Evolutionary conservation across 805 yeast genomes (phyloP), one percentile per base, ranked within the genome.

Genomic region (Jamesozyma spencerorum): DNA sequence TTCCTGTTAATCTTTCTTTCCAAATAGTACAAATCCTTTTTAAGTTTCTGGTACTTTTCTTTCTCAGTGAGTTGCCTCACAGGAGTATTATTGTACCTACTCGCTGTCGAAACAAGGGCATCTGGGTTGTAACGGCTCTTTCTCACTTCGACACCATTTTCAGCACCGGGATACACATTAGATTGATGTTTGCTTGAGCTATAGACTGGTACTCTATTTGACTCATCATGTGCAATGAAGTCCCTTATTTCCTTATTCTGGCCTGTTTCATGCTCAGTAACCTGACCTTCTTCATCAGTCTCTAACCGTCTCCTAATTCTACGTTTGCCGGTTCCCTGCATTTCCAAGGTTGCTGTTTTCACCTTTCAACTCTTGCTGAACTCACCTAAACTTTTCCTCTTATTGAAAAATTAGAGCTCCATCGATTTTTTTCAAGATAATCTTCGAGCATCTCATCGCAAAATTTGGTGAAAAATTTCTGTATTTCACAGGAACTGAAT

Each of bases 1-100:
- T 70, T 63, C 43, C 63, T 51, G 14, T 63, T 50, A 14, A 76
- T 68, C 50, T 74, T 77, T 13, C 62, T 60, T 49, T 77, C 80
- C 28, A 71, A 61, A 8, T 66, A 71, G 3, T 54, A 56, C 12
- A 80, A 61, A 37, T 78, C 84, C 32, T 60, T 60, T 34, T 67
- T 64, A 13, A 77, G 42, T 13, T 71, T 50, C 11, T 62, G 48
- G 14, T 70, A 52, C 47, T 72, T 68, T 46, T 70, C 68, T 17
- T 29, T 42, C 37, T 36, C 48, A 34, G 45, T 27, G n/a, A n/a
- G n/a, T n/a, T n/a, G n/a, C n/a, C n/a, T n/a, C n/a, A n/a, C n/a
- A 17, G 43, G 47, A 8, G 37, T 13, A 32, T 38, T 31, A 36
- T 42, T 42, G 17, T 33, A 42, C 13, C 45, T 29, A 28, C 45